These are phyloP conservation scores for Anacardium occidentale DNA, from an alignment of 345 rosid genomes.

Conservation along the genomic window DNA sequence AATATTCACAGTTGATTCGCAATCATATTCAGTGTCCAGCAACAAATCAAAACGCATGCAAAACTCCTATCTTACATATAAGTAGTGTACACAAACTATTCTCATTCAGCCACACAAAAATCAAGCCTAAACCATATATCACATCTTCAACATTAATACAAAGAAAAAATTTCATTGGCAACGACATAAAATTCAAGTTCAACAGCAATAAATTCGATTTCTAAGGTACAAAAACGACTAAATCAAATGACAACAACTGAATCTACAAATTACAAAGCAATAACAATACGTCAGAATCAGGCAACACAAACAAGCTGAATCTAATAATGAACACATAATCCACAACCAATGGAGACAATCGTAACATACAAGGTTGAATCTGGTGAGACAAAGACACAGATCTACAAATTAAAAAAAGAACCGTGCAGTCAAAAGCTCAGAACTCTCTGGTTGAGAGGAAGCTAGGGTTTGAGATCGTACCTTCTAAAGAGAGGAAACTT, in stretches of 20 bases:
- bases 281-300: background rate
- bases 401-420: constrained; percentile 15
- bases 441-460: background rate
- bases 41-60: background rate
- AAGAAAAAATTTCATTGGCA: background rate
- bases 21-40: too few species aligned
- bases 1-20: too few species aligned
- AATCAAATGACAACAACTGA: background rate
- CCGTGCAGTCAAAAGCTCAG: background rate
- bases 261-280: background rate
- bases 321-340: background rate
- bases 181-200: background rate
- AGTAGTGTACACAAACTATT: background rate
- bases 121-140: background rate
- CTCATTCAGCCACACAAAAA: background rate
- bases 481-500: constrained; percentile 5
- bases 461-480: constrained; percentile 28
- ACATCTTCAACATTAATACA: background rate
- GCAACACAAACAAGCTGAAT: constrained; percentile 14
- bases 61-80: too few species aligned
- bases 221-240: background rate
- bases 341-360: background rate
- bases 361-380: constrained; percentile 15
- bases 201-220: background rate
- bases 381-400: constrained; percentile 23